Base-by-base conservation (phyloP, 2,329 filamentous ascomycete genomes). In the Penicillium verrucosum region DNA sequence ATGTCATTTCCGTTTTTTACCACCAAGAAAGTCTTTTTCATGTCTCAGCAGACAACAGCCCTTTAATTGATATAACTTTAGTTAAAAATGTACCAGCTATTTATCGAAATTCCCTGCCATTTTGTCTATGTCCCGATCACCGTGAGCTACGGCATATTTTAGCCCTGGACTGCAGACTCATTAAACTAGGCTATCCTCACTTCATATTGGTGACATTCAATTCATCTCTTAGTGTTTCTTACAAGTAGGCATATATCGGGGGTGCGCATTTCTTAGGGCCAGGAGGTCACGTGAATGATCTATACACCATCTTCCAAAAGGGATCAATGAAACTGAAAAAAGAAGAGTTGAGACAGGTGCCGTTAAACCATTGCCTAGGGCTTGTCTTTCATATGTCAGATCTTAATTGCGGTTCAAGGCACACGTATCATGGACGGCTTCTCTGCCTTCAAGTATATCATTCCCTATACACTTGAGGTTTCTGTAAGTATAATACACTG, bases 21-120 rank as follows among this genome's bases (percentile, higher is more conserved):
- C 4, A 7, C 11, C 2, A 9, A 9, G 3, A 14, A 9, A 30
- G 10, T 1, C n/a, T 1, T 7, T 12, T 0, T 18, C 10, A 29
- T 5, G 25, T 10, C 6, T 18, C 16, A 18, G 10, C 5, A 12
- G 7, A 0, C 5, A 29, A 8, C 11, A 5, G 4, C 16, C 4
- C 23, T 42, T 4, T 7, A 10, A 14, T 14, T 32, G 4, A 16
- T 16, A 23, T 23, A 7, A 6, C 12, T 45, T 23, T 5, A 45
- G 18, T n/a, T 32, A 10, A 23, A 14, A 32, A 14, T 11, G 1
- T 16, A 16, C 29, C 21, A 18, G n/a, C 29, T 12, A 45, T 16
- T 12, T 23, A 3, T 27, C 42, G n/a, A 6, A 27, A n/a, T 42
- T 10, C 16, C 2, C 10, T 29, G 10, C 7, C n/a, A 18, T 11